Percentiles rank a stretch among this genome's conserved stretches.
Evolutionary conservation across 352 stramenopile species (phyloP).

Genomic region (Phytophthora cactorum): DNA sequence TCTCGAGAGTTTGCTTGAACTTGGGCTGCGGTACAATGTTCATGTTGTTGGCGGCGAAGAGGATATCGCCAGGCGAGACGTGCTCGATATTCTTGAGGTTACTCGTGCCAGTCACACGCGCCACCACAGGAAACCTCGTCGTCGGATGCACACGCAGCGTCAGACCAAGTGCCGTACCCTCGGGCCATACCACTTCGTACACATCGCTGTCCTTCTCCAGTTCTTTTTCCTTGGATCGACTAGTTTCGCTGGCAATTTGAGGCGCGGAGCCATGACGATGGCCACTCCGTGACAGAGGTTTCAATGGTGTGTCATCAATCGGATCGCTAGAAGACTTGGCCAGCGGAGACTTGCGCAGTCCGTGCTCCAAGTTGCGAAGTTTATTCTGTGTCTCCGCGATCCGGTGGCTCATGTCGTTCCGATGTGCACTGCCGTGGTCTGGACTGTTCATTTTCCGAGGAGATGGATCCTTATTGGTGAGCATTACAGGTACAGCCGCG

Average conservation of each 20-base stretch:
- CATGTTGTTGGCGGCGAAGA: constrained; percentile 78
- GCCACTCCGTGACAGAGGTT: constrained; percentile 48
- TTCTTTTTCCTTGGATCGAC: constrained; percentile 31
- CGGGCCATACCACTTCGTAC: constrained; percentile 79
- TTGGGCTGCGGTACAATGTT: constrained; percentile 76
- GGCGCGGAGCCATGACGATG: constrained; percentile 32
- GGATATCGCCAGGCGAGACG: constrained; percentile 68
- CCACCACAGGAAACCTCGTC: constrained; percentile 73
- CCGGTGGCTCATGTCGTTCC: constrained; percentile 39
- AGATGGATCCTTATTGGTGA: constrained; percentile 34
- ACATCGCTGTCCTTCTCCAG: constrained; percentile 55
- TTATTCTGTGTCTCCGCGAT: constrained; percentile 40
- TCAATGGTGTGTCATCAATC: constrained; percentile 44
- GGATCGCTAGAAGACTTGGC: constrained; percentile 49
- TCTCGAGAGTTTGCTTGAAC: constrained; percentile 83
- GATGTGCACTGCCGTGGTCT: constrained; percentile 26
- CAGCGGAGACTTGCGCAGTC: constrained; percentile 48
- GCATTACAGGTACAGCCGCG: constrained; percentile 19
- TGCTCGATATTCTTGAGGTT: constrained; percentile 83
- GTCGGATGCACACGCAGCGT: constrained; percentile 76
- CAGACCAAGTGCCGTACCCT: constrained; percentile 67
- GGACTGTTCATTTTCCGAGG: constrained; percentile 24
- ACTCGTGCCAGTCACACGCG: constrained; percentile 74
- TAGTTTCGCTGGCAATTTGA: constrained; percentile 23
- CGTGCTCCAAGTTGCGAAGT: constrained; percentile 51